Evolutionary conservation across 192 early-diverging fungal genomes (phyloP), one percentile per base, ranked within the genome.

Genomic region (Coemansia erecta): DNA sequence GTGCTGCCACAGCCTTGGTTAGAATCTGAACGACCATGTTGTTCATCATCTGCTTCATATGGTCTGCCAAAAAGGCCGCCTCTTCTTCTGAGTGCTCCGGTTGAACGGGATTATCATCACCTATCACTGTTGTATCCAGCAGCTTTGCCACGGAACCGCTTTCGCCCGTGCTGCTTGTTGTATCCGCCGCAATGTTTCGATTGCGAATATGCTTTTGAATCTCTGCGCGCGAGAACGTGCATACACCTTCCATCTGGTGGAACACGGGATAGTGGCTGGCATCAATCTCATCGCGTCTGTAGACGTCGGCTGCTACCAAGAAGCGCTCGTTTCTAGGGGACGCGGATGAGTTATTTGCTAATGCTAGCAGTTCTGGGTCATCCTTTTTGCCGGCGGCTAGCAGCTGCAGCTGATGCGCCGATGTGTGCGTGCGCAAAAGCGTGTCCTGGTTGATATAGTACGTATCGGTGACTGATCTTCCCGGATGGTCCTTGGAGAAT

Each of bases 191-290:
- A 37, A 37, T 37, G 35, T 37, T 7, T 41, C 13, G 26, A 18
- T 17, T 18, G 3, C 19, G 54, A 18, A 64, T 15, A 37, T 52
- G 51, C 0, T 68, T 54, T 1, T 35, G 50, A 17, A 77, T 45
- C 54, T 77, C 80, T 0, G 42, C 44, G 9, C 67, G 74, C 35
- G 68, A 63, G 53, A 83, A 73, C 18, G 76, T 69, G 31, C 89
- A 86, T 28, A 94, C 87, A 8, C 94, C 97, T 62, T 98, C 97
- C 88, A 98, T 96, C 70, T 98, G 97, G 63, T 98, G 97, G 70
- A 98, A 98, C 5, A 93, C 92, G 0, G 97, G 97, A 70, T 97
- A 98, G 64, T 98, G 97, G 55, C 84, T 89, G 6, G 87, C 82
- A 63, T 98, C 94, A 59, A 98, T 94, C 65, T 98, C 97, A 64